Percentiles rank a stretch among this genome's conserved stretches.
These are phyloP conservation scores for Phytophthora palmivora DNA, from an alignment of 352 stramenopile genomes.

Conservation along the genomic window DNA sequence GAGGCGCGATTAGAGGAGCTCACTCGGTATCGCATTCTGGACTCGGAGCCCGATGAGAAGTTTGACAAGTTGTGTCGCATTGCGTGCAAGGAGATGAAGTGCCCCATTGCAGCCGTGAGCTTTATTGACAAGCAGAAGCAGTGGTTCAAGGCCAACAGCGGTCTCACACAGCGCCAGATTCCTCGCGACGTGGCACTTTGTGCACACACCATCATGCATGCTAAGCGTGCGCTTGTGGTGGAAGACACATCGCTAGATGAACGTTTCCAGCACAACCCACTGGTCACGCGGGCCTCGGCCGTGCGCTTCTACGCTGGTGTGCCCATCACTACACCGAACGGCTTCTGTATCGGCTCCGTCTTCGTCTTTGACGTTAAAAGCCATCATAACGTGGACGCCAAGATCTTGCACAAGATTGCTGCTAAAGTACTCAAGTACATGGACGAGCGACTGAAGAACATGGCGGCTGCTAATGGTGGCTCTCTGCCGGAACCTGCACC, in stretches of 20 bases:
- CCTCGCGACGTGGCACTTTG: constrained; percentile 84
- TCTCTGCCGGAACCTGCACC: constrained; percentile 18
- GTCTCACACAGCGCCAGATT: constrained; percentile 86
- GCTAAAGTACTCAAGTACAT: constrained; percentile 91
- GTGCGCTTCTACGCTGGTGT: constrained; percentile 88
- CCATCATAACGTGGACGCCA: constrained; percentile 77
- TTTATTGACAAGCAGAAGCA: constrained; percentile 90
- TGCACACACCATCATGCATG: constrained; percentile 89
- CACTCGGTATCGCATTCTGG: constrained; percentile 75
- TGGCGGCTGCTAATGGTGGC: constrained; percentile 34
- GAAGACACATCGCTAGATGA: constrained; percentile 86
- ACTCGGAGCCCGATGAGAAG: constrained; percentile 85
- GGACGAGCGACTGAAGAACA: constrained; percentile 79
- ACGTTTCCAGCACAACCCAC: constrained; percentile 84
- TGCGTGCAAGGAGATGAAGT: constrained; percentile 91
- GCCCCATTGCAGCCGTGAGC: constrained; percentile 83
- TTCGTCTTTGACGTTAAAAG: constrained; percentile 90
- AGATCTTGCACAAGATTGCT: constrained; percentile 88
- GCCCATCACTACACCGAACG: constrained; percentile 78
- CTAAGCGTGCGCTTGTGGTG: constrained; percentile 81
- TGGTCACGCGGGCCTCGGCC: constrained; percentile 82
- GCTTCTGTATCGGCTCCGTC: constrained; percentile 84
- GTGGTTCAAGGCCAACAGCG: constrained; percentile 90
- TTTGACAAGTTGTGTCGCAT: constrained; percentile 90
- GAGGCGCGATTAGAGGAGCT: constrained; percentile 73